Conservation (phyloP, 1,139 yeast genomes). For the Lodderomyces parapsilosis region DNA sequence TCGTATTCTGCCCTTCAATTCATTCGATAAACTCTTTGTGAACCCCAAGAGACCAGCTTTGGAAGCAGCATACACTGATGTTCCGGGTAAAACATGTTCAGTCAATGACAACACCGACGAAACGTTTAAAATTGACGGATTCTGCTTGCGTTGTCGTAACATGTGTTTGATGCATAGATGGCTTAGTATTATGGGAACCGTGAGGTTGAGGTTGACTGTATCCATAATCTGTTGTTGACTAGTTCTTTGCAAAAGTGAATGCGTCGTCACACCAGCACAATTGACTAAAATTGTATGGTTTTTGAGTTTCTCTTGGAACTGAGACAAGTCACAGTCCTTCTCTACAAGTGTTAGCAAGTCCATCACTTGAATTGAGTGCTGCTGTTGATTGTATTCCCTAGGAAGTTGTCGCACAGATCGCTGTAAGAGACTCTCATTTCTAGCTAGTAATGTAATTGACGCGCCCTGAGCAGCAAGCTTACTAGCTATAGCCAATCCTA, state of each 20-base stretch:
- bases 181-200: conserved; percentile 62
- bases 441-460: conserved; percentile 58
- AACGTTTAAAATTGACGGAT: conserved; percentile 54
- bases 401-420: conserved; percentile 36
- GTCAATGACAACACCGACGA: conserved; percentile 65
- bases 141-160: conserved; percentile 6
- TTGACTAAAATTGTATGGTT: conserved; percentile 56
- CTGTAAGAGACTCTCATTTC: conserved; percentile 42
- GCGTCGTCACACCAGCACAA: conserved; percentile 81
- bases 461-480: conserved; percentile 62
- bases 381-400: conserved; percentile 28
- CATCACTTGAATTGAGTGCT: conserved; percentile 49
- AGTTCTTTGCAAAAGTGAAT: conserved; percentile 50
- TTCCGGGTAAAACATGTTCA: conserved; percentile 51
- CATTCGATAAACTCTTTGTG: conserved; percentile 61
- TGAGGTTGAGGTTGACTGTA: conserved; percentile 60
- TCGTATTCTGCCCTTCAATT: conserved; percentile 51
- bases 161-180: conserved; percentile 28
- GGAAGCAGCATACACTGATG: conserved; percentile 74
- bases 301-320: neutral
- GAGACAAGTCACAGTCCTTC: neutral
- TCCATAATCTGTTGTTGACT: conserved; percentile 39
- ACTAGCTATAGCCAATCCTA: conserved; percentile 68
- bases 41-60: conserved; percentile 78
- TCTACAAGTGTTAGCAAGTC: conserved; percentile 39